Base-by-base conservation (phyloP, 2,329 filamentous ascomycete species). In the Fusarium subtropicale region DNA sequence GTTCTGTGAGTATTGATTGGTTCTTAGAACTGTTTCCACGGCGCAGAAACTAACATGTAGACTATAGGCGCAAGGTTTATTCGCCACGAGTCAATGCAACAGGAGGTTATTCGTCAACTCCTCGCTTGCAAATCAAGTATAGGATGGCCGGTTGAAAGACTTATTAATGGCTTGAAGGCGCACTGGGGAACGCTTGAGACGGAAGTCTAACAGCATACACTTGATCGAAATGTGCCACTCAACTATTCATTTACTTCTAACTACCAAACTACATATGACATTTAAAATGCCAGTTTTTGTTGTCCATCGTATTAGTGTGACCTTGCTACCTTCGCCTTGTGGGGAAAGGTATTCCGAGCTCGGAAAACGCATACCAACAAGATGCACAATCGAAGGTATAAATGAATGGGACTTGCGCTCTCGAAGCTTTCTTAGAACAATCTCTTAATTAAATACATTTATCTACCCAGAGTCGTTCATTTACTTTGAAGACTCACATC, bases 81-180 rank as follows among this genome's bases (percentile, higher is more conserved):
- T 30, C 68, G 54, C 11, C 26, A 42, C 0, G 66, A 76, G 16
- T 50, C 69, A 7, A 66, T 75, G 3, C 75, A 73, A 24, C 68
- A 80, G 36, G 80, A 80, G 51, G 60, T 80, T 1, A 56, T 76
- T 8, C 72, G 78, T 2, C 75, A 75, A 28, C 74, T 79, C 28
- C 53, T 73, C 24, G 79, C 77, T 28, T 81, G 75, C 47, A 77
- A 76, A 66, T 75, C 73, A 7, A 68, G 65, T 2, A 80, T 77
- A 2, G 80, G 79, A 9, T 83, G 81, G 81, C 80, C 81, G 0
- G 77, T 81, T 7, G 68, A 79, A 41, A 72, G 76, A 31, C 76
- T 81, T 12, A 72, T 81, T 31, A 54, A 69, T 7, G 71, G 73
- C 45, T 64, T 82, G 8, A 53, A 77, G 60, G 34, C 11, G 8